phyloP scores from a whole-genome alignment of 2,329 filamentous ascomycete species.

The Fusarium sterilihyphosum region DNA sequence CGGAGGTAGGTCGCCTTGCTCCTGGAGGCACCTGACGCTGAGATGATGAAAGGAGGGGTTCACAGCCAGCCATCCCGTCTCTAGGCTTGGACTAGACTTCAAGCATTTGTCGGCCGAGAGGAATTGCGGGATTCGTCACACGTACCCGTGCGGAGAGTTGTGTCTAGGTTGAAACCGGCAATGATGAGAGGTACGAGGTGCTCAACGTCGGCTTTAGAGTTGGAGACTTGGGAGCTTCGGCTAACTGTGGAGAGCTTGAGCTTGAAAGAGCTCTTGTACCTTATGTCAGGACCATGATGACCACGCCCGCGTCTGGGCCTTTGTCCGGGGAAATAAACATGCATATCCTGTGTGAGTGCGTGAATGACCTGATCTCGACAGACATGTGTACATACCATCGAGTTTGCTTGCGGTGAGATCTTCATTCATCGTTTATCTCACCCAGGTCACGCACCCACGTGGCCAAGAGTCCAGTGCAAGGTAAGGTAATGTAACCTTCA shows the following conservation, averaged over 20 bases:
- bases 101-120: conserved; percentile 36
- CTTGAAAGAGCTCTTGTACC: conserved; percentile 1
- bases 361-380: background rate
- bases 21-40: conserved; percentile 39
- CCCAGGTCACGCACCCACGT: conserved; percentile 22
- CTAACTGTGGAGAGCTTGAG: conserved; percentile 36
- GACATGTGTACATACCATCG: background rate
- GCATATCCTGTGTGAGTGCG: background rate
- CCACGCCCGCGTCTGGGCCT: background rate
- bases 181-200: background rate
- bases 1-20: conserved; percentile 19
- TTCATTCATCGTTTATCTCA: background rate
- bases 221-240: conserved; percentile 5
- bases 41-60: conserved; percentile 21
- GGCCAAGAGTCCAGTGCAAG: conserved; percentile 20
- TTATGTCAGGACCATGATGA: background rate
- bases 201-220: conserved; percentile 8
- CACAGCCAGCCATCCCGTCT: conserved; percentile 28
- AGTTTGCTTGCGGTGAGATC: background rate
- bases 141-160: background rate
- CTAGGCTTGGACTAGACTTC: background rate
- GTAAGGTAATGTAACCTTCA: background rate
- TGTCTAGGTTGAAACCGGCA: conserved; percentile 7
- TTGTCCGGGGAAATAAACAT: background rate
- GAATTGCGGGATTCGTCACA: conserved; percentile 17